Evolutionary conservation across 2,329 filamentous ascomycete species (phyloP).

Genomic region (Talaromyces sp.): DNA sequence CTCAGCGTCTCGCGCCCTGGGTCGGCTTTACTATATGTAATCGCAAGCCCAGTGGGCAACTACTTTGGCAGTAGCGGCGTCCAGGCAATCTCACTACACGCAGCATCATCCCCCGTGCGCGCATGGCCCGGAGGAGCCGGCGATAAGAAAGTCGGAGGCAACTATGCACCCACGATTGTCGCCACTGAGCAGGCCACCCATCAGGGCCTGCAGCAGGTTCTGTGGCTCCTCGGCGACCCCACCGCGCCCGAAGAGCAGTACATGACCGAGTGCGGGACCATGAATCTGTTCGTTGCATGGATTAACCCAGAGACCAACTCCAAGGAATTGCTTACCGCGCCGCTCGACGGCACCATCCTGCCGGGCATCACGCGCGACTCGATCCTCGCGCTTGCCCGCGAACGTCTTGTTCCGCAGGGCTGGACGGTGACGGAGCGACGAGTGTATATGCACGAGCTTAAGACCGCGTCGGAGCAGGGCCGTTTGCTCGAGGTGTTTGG

Average conservation of each 20-base stretch:
- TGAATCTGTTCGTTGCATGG: conserved; percentile 92
- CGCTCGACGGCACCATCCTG: conserved; percentile 91
- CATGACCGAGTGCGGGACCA: conserved; percentile 94
- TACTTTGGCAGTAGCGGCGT: conserved; percentile 85
- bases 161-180: conserved; percentile 95
- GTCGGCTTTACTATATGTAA: conserved; percentile 86
- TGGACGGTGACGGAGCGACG: conserved; percentile 87
- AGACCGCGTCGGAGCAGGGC: conserved; percentile 76
- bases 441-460: conserved; percentile 82
- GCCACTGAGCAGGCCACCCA: conserved; percentile 87
- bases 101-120: conserved; percentile 91
- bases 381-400: conserved; percentile 75
- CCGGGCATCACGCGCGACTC: conserved; percentile 93
- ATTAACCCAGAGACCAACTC: conserved; percentile 79
- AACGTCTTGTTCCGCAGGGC: conserved; percentile 75
- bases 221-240: conserved; percentile 85
- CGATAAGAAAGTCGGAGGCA: conserved; percentile 96
- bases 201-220: conserved; percentile 92
- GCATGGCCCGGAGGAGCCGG: conserved; percentile 97
- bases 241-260: conserved; percentile 60
- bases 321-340: conserved; percentile 87
- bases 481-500: conserved; percentile 90
- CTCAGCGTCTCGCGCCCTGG: conserved; percentile 89
- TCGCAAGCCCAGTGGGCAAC: conserved; percentile 90
- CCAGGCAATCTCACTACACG: conserved; percentile 92